A percentile compares a stretch with the other conserved stretches of the same genome.
phyloP scores from a whole-genome alignment of 306 rosid genomes.

The Cicer bijugum region DNA sequence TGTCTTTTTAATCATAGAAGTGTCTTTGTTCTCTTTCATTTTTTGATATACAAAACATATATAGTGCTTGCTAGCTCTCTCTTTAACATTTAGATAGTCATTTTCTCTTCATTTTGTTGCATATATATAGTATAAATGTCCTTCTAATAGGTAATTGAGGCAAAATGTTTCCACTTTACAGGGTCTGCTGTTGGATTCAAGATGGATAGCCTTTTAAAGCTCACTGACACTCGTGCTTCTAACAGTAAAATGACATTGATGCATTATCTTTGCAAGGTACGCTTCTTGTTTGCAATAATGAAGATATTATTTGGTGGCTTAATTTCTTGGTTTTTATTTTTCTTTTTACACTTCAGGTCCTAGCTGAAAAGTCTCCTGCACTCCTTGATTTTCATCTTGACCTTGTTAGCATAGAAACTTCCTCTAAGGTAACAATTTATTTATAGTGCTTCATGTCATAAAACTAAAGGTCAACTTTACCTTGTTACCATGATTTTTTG shows the following conservation, averaged over 20 bases:
- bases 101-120: constrained; percentile 14
- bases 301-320: constrained; percentile 42
- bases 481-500: constrained; percentile 26
- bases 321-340: constrained; percentile 23
- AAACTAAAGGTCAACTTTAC: constrained; percentile 8
- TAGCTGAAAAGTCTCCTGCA: constrained; percentile 73
- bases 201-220: constrained; percentile 92
- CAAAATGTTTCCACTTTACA: constrained; percentile 49
- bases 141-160: constrained; percentile 5
- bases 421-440: constrained; percentile 68
- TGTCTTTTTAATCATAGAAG: constrained; percentile 36
- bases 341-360: constrained; percentile 55
- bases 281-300: constrained; percentile 43
- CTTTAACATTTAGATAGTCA: constrained; percentile 20
- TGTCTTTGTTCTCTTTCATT: constrained; percentile 32
- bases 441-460: constrained; percentile 38
- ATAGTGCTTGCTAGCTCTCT: constrained; percentile 31
- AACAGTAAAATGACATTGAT: constrained; percentile 91
- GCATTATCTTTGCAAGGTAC: constrained; percentile 98
- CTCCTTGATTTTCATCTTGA: constrained; percentile 86
- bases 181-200: constrained; percentile 95
- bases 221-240: constrained; percentile 88
- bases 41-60: constrained; percentile 30
- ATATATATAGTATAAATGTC: constrained; percentile 8
- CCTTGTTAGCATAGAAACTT: constrained; percentile 75